Conservation (phyloP, 2,329 filamentous ascomycete genomes). For the Xylariaceae sp. region DNA sequence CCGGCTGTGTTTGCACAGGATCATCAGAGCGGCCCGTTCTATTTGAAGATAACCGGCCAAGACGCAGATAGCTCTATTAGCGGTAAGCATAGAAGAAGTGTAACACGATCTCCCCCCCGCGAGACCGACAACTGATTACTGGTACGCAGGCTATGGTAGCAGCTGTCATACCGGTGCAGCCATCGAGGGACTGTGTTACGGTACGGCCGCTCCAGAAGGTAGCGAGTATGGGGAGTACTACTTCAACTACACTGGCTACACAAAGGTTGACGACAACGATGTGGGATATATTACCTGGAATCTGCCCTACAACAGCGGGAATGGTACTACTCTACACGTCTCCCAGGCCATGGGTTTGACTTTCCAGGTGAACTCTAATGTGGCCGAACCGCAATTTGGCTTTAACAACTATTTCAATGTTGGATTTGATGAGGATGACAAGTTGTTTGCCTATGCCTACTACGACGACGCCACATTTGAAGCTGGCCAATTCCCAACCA, state of each 20-base stretch:
- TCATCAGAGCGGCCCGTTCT: slow-evolving; percentile 34
- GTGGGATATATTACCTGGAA: slow-evolving; percentile 32
- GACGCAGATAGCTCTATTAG: slow-evolving; percentile 25
- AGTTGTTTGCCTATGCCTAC: slow-evolving; percentile 28
- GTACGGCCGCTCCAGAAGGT: slow-evolving; percentile 8
- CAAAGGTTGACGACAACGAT: slow-evolving; percentile 10
- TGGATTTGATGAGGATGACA: slow-evolving; percentile 31
- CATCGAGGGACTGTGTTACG: slow-evolving; percentile 33
- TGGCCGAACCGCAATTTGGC: slow-evolving; percentile 31
- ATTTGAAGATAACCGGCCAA: slow-evolving; percentile 31
- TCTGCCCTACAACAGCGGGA: slow-evolving; percentile 21
- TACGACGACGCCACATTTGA: slow-evolving; percentile 30
- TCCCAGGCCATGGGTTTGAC: slow-evolving; percentile 23
- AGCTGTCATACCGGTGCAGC: slow-evolving; percentile 37
- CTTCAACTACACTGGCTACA: slow-evolving; percentile 33
- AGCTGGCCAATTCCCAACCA: slow-evolving; percentile 17
- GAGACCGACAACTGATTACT: slow-evolving; percentile 8
- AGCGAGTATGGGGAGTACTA: slow-evolving; percentile 27
- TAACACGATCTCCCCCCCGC: background rate
- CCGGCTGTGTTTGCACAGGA: slow-evolving; percentile 30
- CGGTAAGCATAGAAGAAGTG: slow-evolving; percentile 18
- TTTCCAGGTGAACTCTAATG: slow-evolving; percentile 27
- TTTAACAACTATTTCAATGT: slow-evolving; percentile 14
- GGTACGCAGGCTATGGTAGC: slow-evolving; percentile 25
- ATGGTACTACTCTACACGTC: slow-evolving; percentile 11